Evolutionary conservation across 2,329 filamentous ascomycete genomes (phyloP), one percentile per base, ranked within the genome.

Genomic region (Pleurostoma richardsiae): DNA sequence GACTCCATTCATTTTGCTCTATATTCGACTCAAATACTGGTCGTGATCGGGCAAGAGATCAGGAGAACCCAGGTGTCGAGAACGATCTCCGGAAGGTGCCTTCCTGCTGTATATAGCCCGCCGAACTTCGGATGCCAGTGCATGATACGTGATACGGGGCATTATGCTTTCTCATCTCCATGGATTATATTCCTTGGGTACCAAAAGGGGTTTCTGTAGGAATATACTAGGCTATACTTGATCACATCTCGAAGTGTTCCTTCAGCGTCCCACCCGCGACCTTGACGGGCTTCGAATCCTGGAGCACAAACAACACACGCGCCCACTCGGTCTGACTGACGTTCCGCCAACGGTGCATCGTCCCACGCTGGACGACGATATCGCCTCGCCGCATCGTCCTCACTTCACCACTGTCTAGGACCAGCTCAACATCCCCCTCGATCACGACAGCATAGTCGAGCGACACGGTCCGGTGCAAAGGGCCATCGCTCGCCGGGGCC

Each of bases 321-420:
- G 66, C 62, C 69, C 70, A 73, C 41, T 68, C 65, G 1, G 62
- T 70, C 36, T 62, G 49, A 45, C 58, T 68, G 42, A 39, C 53
- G 49, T 70, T 71, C 30, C 55, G 56, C 69, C 68, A 72, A n/a
- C 59, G 64, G 55, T 76, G 72, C 60, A 67, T 68, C n/a, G 72
- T 74, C 4, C 61, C 72, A 36, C 74, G 59, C 58, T 78, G 73
- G 19, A 78, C 67, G 11, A 67, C 65, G 27, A 74, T 60, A 54
- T 78, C 74, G 2, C 75, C 75, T 29, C 64, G 59, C 45, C 63
- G 59, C 61, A 79, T 58, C 5, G 61, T 39, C 28, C 63, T 60
- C 45, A 52, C 65, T 49, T 73, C 72, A 6, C 73, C 73, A 10
- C 64, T 66, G 50, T 77, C 74, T 11, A 77, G 56, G 10, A 69